phyloP scores from a whole-genome alignment of 192 early-diverging fungal species.

The Coemansia sp. region DNA sequence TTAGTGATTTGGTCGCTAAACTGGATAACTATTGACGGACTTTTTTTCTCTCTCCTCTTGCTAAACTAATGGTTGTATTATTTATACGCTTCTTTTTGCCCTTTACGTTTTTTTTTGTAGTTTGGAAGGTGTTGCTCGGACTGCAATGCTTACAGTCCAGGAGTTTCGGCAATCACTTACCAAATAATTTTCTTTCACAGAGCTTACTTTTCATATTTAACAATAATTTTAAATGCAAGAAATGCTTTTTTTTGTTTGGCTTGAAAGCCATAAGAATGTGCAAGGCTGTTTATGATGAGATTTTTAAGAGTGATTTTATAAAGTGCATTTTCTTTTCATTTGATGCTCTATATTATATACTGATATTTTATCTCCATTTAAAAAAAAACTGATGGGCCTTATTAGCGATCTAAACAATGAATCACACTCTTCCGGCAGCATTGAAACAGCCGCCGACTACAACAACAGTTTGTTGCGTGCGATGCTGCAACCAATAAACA shows the following conservation, averaged over 20 bases:
- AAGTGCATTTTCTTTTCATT: not conserved
- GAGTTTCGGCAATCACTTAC: conserved; percentile 48
- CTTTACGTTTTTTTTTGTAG: conserved; percentile 25
- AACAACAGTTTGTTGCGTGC: not conserved
- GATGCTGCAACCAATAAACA: conserved; percentile 3
- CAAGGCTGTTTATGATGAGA: no score
- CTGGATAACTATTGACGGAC: not conserved
- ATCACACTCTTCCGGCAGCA: not conserved
- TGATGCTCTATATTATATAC: no score
- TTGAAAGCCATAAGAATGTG: not conserved
- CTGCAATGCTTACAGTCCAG: conserved; percentile 47
- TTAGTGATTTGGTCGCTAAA: not conserved
- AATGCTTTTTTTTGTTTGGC: no score
- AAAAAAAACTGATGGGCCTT: not conserved
- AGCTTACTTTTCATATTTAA: not conserved
- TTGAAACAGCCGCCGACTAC: not conserved
- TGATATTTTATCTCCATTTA: not conserved
- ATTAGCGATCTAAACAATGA: not conserved
- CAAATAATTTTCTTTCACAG: conserved; percentile 21
- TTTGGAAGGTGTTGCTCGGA: conserved; percentile 52
- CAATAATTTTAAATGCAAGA: no score
- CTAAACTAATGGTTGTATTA: not conserved
- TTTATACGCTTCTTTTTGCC: not conserved
- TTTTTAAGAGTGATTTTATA: no score
- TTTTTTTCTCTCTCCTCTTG: not conserved